Conservation (phyloP, 2,329 filamentous ascomycete species). For the Aureobasidium lini region DNA sequence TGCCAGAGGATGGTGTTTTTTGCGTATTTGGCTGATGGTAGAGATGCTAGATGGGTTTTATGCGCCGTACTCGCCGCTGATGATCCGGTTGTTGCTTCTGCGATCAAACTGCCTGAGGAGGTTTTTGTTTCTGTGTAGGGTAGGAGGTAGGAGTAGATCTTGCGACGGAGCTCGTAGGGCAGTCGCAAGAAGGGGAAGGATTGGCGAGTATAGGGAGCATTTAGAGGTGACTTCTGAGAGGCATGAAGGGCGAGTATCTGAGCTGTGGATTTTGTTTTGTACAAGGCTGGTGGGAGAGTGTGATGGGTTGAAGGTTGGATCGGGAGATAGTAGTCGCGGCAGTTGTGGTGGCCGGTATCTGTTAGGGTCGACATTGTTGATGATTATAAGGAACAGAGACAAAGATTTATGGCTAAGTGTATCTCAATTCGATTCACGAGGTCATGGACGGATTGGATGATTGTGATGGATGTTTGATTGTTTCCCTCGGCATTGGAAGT, state of each 20-base stretch:
- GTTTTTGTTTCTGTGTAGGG: conserved; percentile 30
- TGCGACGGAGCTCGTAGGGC: conserved; percentile 37
- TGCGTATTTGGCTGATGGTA: conserved; percentile 2
- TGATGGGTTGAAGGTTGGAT: not conserved
- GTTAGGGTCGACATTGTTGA: not conserved
- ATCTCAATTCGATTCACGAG: too few species aligned
- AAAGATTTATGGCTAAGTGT: too few species aligned
- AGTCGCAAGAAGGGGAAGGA: conserved; percentile 29
- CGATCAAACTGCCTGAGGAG: not conserved
- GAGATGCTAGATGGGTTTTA: not conserved
- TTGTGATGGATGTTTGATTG: not conserved
- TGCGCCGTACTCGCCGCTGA: not conserved
- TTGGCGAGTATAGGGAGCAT: not conserved
- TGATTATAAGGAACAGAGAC: not conserved
- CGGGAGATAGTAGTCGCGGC: conserved; percentile 28
- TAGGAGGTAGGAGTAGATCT: conserved; percentile 36
- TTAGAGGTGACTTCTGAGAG: conserved; percentile 8
- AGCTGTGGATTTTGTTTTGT: not conserved
- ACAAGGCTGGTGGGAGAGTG: not conserved
- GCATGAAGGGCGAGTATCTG: not conserved
- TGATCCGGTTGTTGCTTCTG: not conserved
- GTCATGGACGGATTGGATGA: too few species aligned
- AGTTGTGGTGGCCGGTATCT: conserved; percentile 30
- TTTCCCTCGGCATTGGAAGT: not conserved
- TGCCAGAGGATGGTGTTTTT: conserved; percentile 30